Conservation (phyloP, 169 alveolate species). For the Neospora caninum region DNA sequence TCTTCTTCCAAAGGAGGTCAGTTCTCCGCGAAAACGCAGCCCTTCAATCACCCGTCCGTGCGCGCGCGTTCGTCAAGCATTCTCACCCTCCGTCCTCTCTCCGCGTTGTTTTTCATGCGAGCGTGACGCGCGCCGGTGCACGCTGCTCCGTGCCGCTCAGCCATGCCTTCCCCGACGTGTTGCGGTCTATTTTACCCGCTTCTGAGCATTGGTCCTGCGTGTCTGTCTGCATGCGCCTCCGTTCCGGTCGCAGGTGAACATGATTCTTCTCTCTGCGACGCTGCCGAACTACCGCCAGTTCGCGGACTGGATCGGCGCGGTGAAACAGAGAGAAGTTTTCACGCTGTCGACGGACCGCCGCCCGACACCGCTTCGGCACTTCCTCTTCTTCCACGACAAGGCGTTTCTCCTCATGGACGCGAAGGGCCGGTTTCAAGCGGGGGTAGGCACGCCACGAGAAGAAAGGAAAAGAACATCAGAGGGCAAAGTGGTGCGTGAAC, state of each 20-base stretch:
- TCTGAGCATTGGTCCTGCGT: neutral
- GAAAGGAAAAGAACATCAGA: no score
- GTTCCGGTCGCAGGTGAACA: constrained; percentile 78
- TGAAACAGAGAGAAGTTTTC: constrained; percentile 91
- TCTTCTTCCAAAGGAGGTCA: constrained; percentile 84
- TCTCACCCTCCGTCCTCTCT: no score
- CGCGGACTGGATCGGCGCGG: constrained; percentile 94
- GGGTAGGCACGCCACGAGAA: no score
- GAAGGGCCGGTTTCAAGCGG: constrained; percentile 37
- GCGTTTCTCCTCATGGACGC: constrained; percentile 74
- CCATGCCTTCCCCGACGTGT: no score
- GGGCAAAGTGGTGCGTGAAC: no score
- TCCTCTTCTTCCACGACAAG: constrained; percentile 84
- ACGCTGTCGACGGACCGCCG: constrained; percentile 93
- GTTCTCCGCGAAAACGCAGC: neutral
- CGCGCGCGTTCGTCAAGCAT: no score
- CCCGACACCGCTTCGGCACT: constrained; percentile 97
- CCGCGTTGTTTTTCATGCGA: no score
- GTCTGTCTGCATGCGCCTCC: neutral
- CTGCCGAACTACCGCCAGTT: constrained; percentile 98
- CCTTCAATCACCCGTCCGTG: no score
- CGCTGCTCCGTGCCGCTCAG: no score
- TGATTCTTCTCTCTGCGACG: constrained; percentile 98
- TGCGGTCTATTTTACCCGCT: no score
- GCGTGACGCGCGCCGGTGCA: no score